These are phyloP conservation scores for Plasmodium coatneyi DNA, from an alignment of 169 alveolate genomes.

Conservation along the genomic window DNA sequence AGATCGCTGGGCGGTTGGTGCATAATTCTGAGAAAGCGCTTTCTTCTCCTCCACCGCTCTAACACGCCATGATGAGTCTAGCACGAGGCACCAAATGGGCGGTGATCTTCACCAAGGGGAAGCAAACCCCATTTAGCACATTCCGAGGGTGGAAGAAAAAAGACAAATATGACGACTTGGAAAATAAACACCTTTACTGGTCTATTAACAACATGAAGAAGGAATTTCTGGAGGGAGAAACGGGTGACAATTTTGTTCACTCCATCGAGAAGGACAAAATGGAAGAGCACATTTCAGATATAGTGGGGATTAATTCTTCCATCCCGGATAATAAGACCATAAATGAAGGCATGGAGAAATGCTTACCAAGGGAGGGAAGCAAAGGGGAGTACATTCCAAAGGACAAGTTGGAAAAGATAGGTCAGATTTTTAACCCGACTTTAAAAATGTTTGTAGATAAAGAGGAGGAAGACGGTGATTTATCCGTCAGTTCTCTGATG, in stretches of 20 bases:
- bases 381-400: background rate
- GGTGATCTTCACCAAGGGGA: conserved; percentile 4
- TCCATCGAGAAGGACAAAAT: conserved; percentile 29
- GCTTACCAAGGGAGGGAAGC: background rate
- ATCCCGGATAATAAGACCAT: conserved; percentile 32
- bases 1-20: background rate
- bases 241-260: conserved; percentile 23
- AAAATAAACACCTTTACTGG: conserved; percentile 65
- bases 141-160: conserved; percentile 26
- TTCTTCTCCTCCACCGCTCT: background rate
- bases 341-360: conserved; percentile 31
- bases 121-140: conserved; percentile 10
- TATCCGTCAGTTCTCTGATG: background rate
- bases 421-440: conserved; percentile 46
- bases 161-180: conserved; percentile 63
- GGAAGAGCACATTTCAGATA: conserved; percentile 45
- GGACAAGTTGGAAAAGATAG: conserved; percentile 24
- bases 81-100: background rate
- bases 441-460: conserved; percentile 24
- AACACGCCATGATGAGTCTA: background rate
- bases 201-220: conserved; percentile 53
- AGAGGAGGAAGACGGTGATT: background rate
- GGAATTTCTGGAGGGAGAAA: conserved; percentile 21
- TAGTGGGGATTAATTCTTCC: conserved; percentile 30
- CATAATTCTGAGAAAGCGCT: background rate